Percentiles rank a stretch among this genome's conserved stretches.
Evolutionary conservation across 163 green algal genomes (phyloP).

Genomic region (Trebouxiophyceae sp.): DNA sequence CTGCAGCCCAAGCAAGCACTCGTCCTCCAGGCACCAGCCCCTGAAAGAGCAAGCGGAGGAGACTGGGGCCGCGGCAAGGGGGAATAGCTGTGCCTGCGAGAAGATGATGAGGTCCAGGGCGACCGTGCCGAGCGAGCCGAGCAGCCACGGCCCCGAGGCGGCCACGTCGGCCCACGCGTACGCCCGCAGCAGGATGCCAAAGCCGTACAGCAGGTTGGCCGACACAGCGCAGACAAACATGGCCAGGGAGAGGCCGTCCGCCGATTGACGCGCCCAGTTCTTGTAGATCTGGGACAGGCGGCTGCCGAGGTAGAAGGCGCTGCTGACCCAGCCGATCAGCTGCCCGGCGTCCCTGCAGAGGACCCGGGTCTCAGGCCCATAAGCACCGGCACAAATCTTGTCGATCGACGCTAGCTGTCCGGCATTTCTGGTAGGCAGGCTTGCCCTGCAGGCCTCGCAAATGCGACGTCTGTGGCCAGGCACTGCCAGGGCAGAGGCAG

Average conservation of each 20-base stretch:
- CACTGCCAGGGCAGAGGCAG: background rate
- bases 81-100: too few relatives aligned
- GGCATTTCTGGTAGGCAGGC: too few relatives aligned
- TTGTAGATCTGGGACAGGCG: conserved; percentile 78
- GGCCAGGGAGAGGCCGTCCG: conserved; percentile 67
- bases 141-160: conserved; percentile 76
- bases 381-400: too few relatives aligned
- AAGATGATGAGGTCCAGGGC: conserved; percentile 76
- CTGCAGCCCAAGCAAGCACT: too few relatives aligned
- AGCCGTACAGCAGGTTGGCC: conserved; percentile 73
- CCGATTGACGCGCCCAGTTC: conserved; percentile 57
- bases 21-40: too few relatives aligned
- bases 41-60: too few relatives aligned
- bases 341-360: conserved; percentile 22
- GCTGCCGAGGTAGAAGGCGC: conserved; percentile 73
- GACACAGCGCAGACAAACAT: conserved; percentile 83
- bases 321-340: conserved; percentile 63
- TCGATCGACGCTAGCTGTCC: too few relatives aligned
- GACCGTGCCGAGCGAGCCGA: conserved; percentile 80
- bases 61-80: too few relatives aligned
- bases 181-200: conserved; percentile 66
- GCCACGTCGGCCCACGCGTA: conserved; percentile 36
- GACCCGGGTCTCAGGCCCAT: too few relatives aligned
- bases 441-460: too few relatives aligned
- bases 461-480: background rate